Evolutionary conservation across 192 early-diverging fungal species (phyloP), one percentile per base, ranked within the genome.

Genomic region (Coemansia sp.): DNA sequence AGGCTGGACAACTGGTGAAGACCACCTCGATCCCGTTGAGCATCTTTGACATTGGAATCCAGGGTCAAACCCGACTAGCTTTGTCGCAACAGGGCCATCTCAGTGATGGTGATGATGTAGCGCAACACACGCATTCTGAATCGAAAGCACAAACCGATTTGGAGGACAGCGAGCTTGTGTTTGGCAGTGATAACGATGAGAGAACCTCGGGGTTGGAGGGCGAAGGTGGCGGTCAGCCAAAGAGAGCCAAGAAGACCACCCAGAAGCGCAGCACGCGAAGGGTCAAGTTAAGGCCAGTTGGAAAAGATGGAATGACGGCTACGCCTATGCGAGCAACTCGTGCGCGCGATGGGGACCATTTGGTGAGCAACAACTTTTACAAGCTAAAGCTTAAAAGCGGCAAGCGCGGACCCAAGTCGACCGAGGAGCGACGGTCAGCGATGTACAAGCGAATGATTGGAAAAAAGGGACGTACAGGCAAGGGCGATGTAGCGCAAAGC

Each of bases 281-380:
- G 31, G 80, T 77, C 4, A 82, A 77, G 69, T 65, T 82, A 24
- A 67, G 53, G 44, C 80, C 80, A 1, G 57, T 68, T 10, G 62
- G 52, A 21, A 64, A 76, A 18, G 64, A 76, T n/a, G 62, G 61
- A 3, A 30, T 28, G 22, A 34, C 54, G 7, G 31, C 49, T 5
- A n/a, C 24, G 49, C 6, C 67, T 16, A 47, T 8, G 25, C 56
- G 52, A 16, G n/a, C 67, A 12, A 12, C 47, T 24, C 62, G 58
- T 9, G 22, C 67, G 5, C 16, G 30, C 12, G 56, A 49, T 41
- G 28, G 49, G 5, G 56, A 65, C 10, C 68, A 73, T 5, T 66
- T 78, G 3, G 81, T 82, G 48, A 82, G 81, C 67, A 54, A 52
- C 51, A 82, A 78, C 55, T 82, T 82, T 61, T 77, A 78, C 62